Conservation (phyloP, 2,329 filamentous ascomycete genomes). For the Rachicladosporium sp. region DNA sequence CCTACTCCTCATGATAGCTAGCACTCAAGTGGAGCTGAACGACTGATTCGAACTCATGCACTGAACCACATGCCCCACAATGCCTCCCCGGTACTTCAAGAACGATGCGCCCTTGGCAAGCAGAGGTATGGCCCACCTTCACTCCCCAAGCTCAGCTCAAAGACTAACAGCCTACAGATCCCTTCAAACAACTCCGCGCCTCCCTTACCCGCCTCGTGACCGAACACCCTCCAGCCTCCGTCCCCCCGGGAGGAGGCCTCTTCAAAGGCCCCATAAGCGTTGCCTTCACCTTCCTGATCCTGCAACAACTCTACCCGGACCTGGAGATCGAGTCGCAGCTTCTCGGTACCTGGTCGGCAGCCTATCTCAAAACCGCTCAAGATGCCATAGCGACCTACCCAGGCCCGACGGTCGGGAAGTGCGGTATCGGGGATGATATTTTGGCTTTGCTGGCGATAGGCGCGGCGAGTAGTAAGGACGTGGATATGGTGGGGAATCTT, state of each 20-base stretch:
- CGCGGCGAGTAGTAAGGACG: constrained; percentile 37
- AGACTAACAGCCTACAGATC: constrained; percentile 20
- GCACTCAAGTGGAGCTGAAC: too few relatives aligned
- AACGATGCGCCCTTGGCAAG: constrained; percentile 26
- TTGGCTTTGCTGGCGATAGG: constrained; percentile 38
- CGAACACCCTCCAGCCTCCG: constrained; percentile 33
- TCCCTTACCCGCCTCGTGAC: constrained; percentile 37
- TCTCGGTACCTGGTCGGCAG: constrained; percentile 37
- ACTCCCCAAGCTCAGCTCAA: not conserved
- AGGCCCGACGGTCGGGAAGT: constrained; percentile 33
- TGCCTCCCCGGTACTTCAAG: constrained; percentile 25
- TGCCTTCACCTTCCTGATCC: constrained; percentile 38
- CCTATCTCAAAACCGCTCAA: constrained; percentile 39
- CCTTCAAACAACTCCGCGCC: constrained; percentile 38
- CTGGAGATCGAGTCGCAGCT: constrained; percentile 33
- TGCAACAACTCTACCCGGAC: constrained; percentile 37
- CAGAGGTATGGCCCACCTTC: constrained; percentile 15
- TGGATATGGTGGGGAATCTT: constrained; percentile 37
- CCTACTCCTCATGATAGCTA: too few relatives aligned
- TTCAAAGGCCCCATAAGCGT: constrained; percentile 39
- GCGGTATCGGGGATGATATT: constrained; percentile 39
- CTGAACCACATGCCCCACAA: too few relatives aligned
- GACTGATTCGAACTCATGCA: too few relatives aligned
- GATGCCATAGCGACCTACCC: constrained; percentile 37
- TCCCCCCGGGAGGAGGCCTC: constrained; percentile 36